Evolutionary conservation across 805 yeast genomes (phyloP), one percentile per base, ranked within the genome.

Genomic region (Metschnikowia noctiluminum): DNA sequence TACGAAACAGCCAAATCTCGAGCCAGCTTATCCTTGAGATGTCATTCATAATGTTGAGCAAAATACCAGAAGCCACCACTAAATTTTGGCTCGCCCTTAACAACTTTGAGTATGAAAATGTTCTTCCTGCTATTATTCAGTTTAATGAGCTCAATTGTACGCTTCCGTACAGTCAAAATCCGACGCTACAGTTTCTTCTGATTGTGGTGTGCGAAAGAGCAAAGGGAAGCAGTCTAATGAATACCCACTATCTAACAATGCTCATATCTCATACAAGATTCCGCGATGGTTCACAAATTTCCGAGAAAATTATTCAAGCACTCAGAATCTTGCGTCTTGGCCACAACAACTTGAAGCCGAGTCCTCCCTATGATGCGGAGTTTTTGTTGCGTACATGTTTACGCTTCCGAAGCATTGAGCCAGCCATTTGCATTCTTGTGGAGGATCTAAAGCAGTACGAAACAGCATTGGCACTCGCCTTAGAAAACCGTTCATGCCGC

Each of bases 381-480:
- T 88, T 87, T 56, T 78, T 91, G 3, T 64, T 94, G 31, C 72
- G 97, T 47, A 62, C 90, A 30, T 87, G 96, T 57, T 73, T 87
- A 43, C 78, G 76, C 48, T 77, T 78, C 59, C 64, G 78, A 10
- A 81, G 80, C 50, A 71, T 75, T 43, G 80, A 80, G 51, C 78
- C 91, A 1, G 90, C 96, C 0, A 81, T 89, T 9, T 76, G 79
- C 49, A 76, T 94, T n/a, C 82, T 86, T 57, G 79, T 94, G 1
- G 71, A 79, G 43, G 74, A 70, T 48, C 66, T 89, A 65, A 80
- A 76, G 4, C 73, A 87, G 40, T 87, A 77, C 60, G 96, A 89
- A 51, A 90, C 87, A 46, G 97, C 98, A 0, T 81, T 91, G 34
- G 74, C 75, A 42, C 63, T 94, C 47, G 92, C 97, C 0, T 69